Conservation (phyloP, 2,329 filamentous ascomycete genomes). For the Xylaria sp. region DNA sequence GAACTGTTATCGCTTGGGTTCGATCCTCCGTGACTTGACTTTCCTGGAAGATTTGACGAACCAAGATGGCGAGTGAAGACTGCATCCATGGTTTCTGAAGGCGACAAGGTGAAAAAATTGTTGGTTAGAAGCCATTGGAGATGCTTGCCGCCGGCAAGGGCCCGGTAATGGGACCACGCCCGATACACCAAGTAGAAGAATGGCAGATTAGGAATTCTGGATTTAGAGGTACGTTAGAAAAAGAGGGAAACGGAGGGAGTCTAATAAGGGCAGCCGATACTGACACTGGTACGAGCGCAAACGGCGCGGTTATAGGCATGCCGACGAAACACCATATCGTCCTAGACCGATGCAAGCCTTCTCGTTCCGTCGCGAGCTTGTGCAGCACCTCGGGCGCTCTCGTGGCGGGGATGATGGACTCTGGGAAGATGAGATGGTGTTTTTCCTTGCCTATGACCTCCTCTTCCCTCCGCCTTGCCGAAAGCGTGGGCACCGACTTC, state of each 20-base stretch:
- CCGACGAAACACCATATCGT: conserved; percentile 84
- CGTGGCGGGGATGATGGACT: conserved; percentile 71
- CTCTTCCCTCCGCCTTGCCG: conserved; percentile 71
- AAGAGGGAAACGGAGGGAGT: neutral
- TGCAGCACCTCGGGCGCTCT: conserved; percentile 74
- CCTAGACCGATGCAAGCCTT: conserved; percentile 78
- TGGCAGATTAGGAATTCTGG: conserved; percentile 88
- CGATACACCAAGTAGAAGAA: conserved; percentile 97
- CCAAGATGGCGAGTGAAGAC: conserved; percentile 66
- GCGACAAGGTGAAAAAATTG: conserved; percentile 72
- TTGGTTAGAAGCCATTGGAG: conserved; percentile 83
- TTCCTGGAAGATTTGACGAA: conserved; percentile 40
- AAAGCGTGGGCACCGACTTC: conserved; percentile 90
- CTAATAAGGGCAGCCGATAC: conserved; percentile 50
- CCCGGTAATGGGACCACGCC: conserved; percentile 91
- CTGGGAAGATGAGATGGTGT: conserved; percentile 81
- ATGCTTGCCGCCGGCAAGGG: conserved; percentile 84
- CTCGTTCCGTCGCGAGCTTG: conserved; percentile 81
- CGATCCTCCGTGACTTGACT: conserved; percentile 46
- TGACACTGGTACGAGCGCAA: conserved; percentile 87
- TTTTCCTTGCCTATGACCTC: conserved; percentile 71
- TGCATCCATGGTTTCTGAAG: conserved; percentile 76
- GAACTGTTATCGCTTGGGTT: conserved; percentile 23
- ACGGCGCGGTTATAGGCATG: conserved; percentile 85
- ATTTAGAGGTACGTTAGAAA: conserved; percentile 34